phyloP scores from a whole-genome alignment of 768 basidiomycete species.

The Lactarius hatsudake region DNA sequence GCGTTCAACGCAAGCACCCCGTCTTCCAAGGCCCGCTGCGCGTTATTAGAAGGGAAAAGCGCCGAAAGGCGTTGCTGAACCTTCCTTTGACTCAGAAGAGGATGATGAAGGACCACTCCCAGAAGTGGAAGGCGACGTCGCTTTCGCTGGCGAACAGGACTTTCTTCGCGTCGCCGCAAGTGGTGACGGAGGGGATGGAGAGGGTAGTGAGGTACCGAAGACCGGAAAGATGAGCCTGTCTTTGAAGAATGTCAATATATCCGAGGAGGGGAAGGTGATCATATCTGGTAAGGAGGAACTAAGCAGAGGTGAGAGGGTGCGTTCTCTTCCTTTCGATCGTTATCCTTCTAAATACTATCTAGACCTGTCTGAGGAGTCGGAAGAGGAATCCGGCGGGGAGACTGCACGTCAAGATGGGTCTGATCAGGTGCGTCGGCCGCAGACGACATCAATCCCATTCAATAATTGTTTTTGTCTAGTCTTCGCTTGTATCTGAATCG shows the following conservation, averaged over 20 bases:
- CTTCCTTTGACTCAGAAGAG: slow-evolving; percentile 54
- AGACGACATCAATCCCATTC: slow-evolving; percentile 20
- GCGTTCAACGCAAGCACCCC: too few species aligned
- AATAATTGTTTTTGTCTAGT: slow-evolving; percentile 59
- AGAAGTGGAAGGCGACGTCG: slow-evolving; percentile 51
- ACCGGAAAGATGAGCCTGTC: slow-evolving; percentile 61
- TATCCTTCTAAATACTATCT: slow-evolving; percentile 25
- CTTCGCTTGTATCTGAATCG: slow-evolving; percentile 44
- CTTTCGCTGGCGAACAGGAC: slow-evolving; percentile 57
- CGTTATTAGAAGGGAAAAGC: too few species aligned
- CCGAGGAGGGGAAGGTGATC: slow-evolving; percentile 74
- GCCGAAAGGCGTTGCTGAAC: slow-evolving; percentile 56
- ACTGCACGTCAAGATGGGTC: slow-evolving; percentile 37
- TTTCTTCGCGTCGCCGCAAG: slow-evolving; percentile 43
- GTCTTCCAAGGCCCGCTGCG: too few species aligned
- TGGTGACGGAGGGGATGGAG: slow-evolving; percentile 45
- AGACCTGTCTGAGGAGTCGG: slow-evolving; percentile 38
- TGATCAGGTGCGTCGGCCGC: slow-evolving; percentile 44
- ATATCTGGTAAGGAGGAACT: slow-evolving; percentile 78
- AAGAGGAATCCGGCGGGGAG: slow-evolving; percentile 47
- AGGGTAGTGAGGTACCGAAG: slow-evolving; percentile 21
- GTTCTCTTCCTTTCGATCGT: slow-evolving; percentile 32
- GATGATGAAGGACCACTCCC: slow-evolving; percentile 38
- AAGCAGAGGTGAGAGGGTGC: slow-evolving; percentile 55
- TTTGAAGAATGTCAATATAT: slow-evolving; percentile 77